Evolutionary conservation across 140 eudicot genomes (phyloP).

Genomic region (Flaveria floridana): DNA sequence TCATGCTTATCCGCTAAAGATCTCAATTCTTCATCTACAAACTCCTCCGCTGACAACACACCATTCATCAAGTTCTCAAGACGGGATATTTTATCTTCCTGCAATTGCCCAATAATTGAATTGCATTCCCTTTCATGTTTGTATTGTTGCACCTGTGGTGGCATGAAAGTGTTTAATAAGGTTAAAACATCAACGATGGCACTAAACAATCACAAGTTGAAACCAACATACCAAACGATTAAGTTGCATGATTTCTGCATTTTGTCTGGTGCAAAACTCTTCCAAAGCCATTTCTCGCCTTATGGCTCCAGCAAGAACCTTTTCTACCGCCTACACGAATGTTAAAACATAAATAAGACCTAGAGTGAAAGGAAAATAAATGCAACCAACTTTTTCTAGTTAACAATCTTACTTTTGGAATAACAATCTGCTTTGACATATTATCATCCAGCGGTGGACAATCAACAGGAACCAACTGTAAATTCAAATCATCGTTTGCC

Average conservation of each 20-base stretch:
- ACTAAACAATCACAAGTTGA: neutral
- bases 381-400: neutral
- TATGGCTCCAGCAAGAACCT: constrained; percentile 88
- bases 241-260: constrained; percentile 72
- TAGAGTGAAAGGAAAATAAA: neutral
- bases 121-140: constrained; percentile 93
- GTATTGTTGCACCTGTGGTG: constrained; percentile 82
- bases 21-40: constrained; percentile 62
- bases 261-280: constrained; percentile 75
- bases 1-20: constrained; percentile 64
- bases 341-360: constrained; percentile 17
- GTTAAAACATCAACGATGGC: constrained; percentile 11
- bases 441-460: constrained; percentile 48
- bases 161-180: constrained; percentile 15
- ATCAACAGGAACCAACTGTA: constrained; percentile 60
- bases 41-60: constrained; percentile 72
- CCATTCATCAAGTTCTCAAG: constrained; percentile 93
- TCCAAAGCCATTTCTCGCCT: constrained; percentile 96
- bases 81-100: constrained; percentile 89
- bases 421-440: constrained; percentile 52
- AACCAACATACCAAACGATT: constrained; percentile 75
- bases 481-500: constrained; percentile 39
- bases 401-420: constrained; percentile 64
- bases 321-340: constrained; percentile 71
- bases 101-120: constrained; percentile 69